Conservation (phyloP, 73 alveolate species). For the Paramecium biaurelia region DNA sequence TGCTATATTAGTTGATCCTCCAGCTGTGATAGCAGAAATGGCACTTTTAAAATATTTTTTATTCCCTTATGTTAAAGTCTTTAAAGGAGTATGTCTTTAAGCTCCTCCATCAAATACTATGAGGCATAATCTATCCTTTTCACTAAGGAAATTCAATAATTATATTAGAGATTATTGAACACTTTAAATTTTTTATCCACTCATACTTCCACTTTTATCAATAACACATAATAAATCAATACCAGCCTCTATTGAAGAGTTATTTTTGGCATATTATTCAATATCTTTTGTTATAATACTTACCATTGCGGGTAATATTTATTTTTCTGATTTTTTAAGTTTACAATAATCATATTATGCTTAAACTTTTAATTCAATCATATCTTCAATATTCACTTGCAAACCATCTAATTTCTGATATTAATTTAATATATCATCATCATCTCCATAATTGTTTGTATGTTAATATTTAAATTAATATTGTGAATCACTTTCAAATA, state of each 20-base stretch:
- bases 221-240: slow-evolving; percentile 61
- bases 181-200: slow-evolving; percentile 28
- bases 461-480: background rate
- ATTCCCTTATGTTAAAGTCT: background rate
- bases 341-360: slow-evolving; percentile 13
- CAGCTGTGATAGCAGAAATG: slow-evolving; percentile 5
- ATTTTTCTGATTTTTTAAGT: background rate
- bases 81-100: slow-evolving; percentile 32
- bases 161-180: background rate
- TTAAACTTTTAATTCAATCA: background rate
- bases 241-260: background rate
- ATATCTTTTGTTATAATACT: background rate
- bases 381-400: background rate
- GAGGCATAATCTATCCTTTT: slow-evolving; percentile 58
- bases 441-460: background rate
- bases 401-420: background rate
- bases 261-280: slow-evolving; percentile 20
- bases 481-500: background rate
- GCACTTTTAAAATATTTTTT: slow-evolving; percentile 24
- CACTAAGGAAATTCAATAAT: slow-evolving; percentile 34
- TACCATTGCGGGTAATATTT: slow-evolving; percentile 23
- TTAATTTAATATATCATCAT: background rate
- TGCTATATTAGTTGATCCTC: slow-evolving; percentile 54
- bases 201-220: slow-evolving; percentile 63
- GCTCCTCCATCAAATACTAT: slow-evolving; percentile 32